Conservation (phyloP, 148 eudicot species). For the Amaranthus cruentus region DNA sequence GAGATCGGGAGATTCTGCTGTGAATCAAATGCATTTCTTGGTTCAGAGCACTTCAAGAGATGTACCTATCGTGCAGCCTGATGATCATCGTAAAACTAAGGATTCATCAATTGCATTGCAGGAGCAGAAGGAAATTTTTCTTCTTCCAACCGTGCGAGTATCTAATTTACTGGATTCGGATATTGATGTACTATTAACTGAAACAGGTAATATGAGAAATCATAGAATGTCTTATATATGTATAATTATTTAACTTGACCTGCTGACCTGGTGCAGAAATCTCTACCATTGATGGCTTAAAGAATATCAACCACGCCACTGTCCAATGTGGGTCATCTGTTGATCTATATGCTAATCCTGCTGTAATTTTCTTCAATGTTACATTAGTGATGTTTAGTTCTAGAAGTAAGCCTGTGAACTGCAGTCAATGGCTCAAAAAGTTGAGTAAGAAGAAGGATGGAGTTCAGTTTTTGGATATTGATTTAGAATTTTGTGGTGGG, state of each 20-base stretch:
- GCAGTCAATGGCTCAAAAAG: constrained; percentile 81
- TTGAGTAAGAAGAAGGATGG: constrained; percentile 70
- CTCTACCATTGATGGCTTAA: constrained; percentile 23
- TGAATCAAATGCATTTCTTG: constrained; percentile 60
- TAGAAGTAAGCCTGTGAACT: constrained; percentile 84
- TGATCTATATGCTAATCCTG: constrained; percentile 82
- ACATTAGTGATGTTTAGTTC: constrained; percentile 61
- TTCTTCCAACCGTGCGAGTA: constrained; percentile 84
- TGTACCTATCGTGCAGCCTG: constrained; percentile 63
- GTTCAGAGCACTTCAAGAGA: constrained; percentile 68
- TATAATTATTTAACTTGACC: constrained; percentile 7
- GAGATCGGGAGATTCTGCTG: constrained; percentile 46
- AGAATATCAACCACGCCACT: constrained; percentile 53
- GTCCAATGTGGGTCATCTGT: constrained; percentile 56
- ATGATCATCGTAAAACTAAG: constrained; percentile 40
- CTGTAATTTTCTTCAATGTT: constrained; percentile 55
- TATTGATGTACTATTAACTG: constrained; percentile 67
- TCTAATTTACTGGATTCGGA: constrained; percentile 70
- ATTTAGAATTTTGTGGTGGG: constrained; percentile 74
- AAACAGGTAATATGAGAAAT: constrained; percentile 48
- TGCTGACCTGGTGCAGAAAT: constrained; percentile 49
- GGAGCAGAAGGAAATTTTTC: constrained; percentile 83
- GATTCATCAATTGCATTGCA: constrained; percentile 56
- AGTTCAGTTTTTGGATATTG: constrained; percentile 61
- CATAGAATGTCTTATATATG: neutral